Conservation (phyloP, 768 basidiomycete genomes). For the Boletus vinaceobasis region DNA sequence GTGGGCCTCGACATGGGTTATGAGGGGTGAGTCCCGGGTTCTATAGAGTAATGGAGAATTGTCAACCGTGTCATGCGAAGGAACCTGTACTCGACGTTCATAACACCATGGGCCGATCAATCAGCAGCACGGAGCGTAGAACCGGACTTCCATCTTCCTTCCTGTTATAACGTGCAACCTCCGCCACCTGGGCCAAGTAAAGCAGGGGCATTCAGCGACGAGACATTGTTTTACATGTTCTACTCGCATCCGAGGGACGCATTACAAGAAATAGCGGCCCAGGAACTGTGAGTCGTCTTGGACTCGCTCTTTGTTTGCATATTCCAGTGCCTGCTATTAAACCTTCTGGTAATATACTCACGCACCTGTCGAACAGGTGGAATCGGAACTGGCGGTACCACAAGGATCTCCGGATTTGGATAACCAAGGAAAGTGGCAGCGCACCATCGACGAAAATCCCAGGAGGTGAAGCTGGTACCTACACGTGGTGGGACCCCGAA, state of each 20-base stretch:
- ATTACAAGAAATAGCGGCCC: slow-evolving; percentile 90
- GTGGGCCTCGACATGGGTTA: slow-evolving; percentile 89
- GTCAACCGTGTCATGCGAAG: slow-evolving; percentile 34
- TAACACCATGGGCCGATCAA: slow-evolving; percentile 95
- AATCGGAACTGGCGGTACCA: slow-evolving; percentile 96
- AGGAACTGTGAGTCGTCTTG: slow-evolving; percentile 75
- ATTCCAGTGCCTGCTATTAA: slow-evolving; percentile 1
- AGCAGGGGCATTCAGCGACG: slow-evolving; percentile 85
- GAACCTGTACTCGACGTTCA: slow-evolving; percentile 87
- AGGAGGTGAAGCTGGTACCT: slow-evolving; percentile 82
- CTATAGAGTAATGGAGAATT: slow-evolving; percentile 14
- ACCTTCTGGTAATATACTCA: slow-evolving; percentile 4
- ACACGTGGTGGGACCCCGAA: slow-evolving; percentile 87
- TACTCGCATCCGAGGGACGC: slow-evolving; percentile 91
- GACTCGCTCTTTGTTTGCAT: slow-evolving; percentile 9
- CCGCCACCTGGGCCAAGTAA: slow-evolving; percentile 79
- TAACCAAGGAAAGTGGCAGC: slow-evolving; percentile 86
- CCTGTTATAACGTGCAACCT: slow-evolving; percentile 91
- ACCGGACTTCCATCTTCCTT: slow-evolving; percentile 87
- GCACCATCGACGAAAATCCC: slow-evolving; percentile 72
- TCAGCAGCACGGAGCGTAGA: slow-evolving; percentile 82
- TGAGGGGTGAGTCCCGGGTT: slow-evolving; percentile 60
- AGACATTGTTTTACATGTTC: slow-evolving; percentile 98
- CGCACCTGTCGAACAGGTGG: slow-evolving; percentile 49
- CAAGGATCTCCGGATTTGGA: slow-evolving; percentile 79